Base-by-base conservation (phyloP, 2,329 filamentous ascomycete species). In the Calonectria montana region DNA sequence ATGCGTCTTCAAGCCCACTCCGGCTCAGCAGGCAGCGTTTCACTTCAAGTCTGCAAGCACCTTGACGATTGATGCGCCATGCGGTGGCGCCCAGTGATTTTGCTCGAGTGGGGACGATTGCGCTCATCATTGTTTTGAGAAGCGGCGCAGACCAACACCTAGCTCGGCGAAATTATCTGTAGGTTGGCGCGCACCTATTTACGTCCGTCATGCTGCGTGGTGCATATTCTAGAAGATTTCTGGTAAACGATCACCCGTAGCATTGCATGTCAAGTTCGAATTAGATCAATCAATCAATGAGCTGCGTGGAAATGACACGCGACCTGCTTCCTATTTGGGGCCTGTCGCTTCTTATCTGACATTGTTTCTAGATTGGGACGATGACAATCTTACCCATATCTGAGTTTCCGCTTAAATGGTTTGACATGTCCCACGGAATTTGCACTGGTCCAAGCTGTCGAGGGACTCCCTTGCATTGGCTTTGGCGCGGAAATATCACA, bases 141-240 rank as follows among this genome's bases (percentile, higher is more conserved):
- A 57, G 53, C 53, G 53, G 53, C 53, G 53, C 21, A 59, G 53
- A 39, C 53, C 53, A 59, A 27, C 29, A 39, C 2, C 31, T 39
- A 31, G 53, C 53, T 59, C 53, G 53, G 53, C 53, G n/a, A 39
- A 59, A 59, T 59, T 59, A 59, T 23, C 37, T n/a, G 31, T 59
- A 23, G 21, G 35, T 25, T 57, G n/a, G 50, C 27, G 31, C 53
- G 16, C n/a, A 12, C n/a, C 23, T 8, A 9, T 25, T 23, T 59
- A n/a, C 29, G 31, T 37, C 48, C 27, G 12, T 29, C 50, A 41
- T 41, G 39, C 50, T 31, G 50, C 29, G 10, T n/a, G 2, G n/a
- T 35, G 29, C 53, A 23, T 59, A 16, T 27, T 59, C 53, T 23
- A 59, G 53, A 59, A 59, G n/a, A 21, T 21, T 39, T 39, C 53